These are phyloP conservation scores for Lichtheimia hyalospora DNA, from an alignment of 371 early-diverging fungal genomes.

Conservation along the genomic window DNA sequence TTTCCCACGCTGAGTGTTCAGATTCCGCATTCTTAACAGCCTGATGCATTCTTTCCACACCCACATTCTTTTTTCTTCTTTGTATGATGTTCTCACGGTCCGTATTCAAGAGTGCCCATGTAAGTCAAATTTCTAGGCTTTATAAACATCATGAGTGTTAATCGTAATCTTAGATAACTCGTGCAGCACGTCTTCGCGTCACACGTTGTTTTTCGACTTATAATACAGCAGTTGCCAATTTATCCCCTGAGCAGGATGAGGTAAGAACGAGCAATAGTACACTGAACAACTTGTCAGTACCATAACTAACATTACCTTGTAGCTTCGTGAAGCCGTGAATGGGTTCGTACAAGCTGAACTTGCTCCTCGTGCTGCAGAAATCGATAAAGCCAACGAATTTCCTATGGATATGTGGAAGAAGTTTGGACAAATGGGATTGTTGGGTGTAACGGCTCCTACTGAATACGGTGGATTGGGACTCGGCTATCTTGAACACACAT, in stretches of 20 bases:
- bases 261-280: conserved; percentile 17
- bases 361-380: conserved; percentile 78
- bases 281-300: conserved; percentile 27
- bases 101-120: too few species aligned
- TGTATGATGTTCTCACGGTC: too few species aligned
- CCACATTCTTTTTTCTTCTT: too few species aligned
- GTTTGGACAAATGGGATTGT: conserved; percentile 93
- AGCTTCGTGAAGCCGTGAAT: conserved; percentile 74
- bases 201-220: conserved; percentile 44
- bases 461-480: conserved; percentile 90
- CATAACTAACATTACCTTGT: conserved; percentile 1
- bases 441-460: conserved; percentile 88
- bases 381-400: conserved; percentile 87
- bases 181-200: neutral
- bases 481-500: conserved; percentile 91
- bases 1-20: too few species aligned
- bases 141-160: too few species aligned
- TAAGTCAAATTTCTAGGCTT: too few species aligned
- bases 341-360: conserved; percentile 84
- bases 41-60: too few species aligned
- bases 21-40: too few species aligned
- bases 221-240: conserved; percentile 73
- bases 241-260: conserved; percentile 73
- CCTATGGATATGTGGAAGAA: conserved; percentile 97
- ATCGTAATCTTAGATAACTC: too few species aligned